Evolutionary conservation across 2,329 filamentous ascomycete species (phyloP).

Genomic region (Microcera coccophila): DNA sequence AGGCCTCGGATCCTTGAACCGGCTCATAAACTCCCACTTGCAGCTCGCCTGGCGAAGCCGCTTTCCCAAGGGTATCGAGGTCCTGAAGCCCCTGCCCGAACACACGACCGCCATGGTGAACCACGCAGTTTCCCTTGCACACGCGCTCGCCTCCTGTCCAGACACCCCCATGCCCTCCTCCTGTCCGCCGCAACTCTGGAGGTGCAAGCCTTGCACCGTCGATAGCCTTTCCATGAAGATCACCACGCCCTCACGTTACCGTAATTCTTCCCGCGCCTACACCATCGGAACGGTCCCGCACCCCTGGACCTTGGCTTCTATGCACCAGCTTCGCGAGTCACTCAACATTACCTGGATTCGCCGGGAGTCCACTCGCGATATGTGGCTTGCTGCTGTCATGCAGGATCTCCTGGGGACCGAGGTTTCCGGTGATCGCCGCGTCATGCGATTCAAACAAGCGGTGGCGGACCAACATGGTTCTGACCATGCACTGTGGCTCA

Average conservation of each 20-base stretch:
- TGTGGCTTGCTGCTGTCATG: conserved; percentile 72
- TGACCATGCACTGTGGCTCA: conserved; percentile 73
- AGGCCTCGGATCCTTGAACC: conserved; percentile 63
- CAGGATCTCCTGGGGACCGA: conserved; percentile 62
- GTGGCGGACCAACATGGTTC: conserved; percentile 66
- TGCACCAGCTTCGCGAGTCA: conserved; percentile 59
- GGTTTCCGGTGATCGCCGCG: conserved; percentile 57
- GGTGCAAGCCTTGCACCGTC: conserved; percentile 68
- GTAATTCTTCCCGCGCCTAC: conserved; percentile 69
- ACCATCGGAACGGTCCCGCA: conserved; percentile 87
- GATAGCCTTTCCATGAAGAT: conserved; percentile 62
- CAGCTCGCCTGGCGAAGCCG: conserved; percentile 79
- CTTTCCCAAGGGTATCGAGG: conserved; percentile 71
- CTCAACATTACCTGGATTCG: conserved; percentile 64
- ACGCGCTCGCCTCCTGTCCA: conserved; percentile 71
- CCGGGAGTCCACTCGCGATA: conserved; percentile 66
- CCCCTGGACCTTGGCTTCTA: conserved; percentile 74
- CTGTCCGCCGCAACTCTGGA: conserved; percentile 76
- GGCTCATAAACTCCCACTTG: conserved; percentile 79
- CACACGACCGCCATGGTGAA: conserved; percentile 70
- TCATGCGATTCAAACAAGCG: conserved; percentile 74
- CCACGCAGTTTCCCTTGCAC: conserved; percentile 68
- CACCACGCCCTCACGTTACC: conserved; percentile 62
- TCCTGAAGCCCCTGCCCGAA: conserved; percentile 74
- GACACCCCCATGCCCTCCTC: conserved; percentile 67